Evolutionary conservation across 164 flowering plant genomes (phyloP).

Genomic region (Piper betle): DNA sequence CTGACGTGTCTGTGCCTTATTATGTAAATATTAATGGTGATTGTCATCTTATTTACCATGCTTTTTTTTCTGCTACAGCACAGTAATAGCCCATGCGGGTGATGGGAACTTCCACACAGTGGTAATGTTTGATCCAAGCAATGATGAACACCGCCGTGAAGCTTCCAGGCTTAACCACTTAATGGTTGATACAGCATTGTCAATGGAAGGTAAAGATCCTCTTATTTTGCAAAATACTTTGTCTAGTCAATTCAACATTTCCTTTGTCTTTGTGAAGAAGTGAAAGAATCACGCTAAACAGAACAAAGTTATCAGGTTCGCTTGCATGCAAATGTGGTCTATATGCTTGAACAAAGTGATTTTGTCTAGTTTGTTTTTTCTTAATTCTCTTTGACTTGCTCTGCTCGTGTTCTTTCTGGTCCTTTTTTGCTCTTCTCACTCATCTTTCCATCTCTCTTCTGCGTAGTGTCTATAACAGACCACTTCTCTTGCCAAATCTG

Average conservation of each 20-base stretch:
- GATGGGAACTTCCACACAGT: conserved; percentile 93
- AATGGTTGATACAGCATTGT: conserved; percentile 80
- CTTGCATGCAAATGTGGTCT: too few relatives aligned
- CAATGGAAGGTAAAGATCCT: conserved; percentile 61
- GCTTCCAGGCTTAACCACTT: conserved; percentile 79
- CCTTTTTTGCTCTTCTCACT: too few relatives aligned
- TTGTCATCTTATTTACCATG: conserved; percentile 1
- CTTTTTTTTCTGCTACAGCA: conserved; percentile 32
- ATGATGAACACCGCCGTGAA: conserved; percentile 61
- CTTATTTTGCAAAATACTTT: not conserved
- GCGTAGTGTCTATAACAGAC: too few relatives aligned
- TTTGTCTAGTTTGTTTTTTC: too few relatives aligned
- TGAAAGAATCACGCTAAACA: too few relatives aligned
- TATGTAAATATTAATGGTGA: not conserved
- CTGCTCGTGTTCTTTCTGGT: too few relatives aligned
- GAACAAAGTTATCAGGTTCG: too few relatives aligned
- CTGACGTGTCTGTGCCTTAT: not conserved
- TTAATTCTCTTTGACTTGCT: too few relatives aligned
- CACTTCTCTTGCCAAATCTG: too few relatives aligned
- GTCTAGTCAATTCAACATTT: not conserved
- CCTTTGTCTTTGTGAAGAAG: not conserved
- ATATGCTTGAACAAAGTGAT: too few relatives aligned
- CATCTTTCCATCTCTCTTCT: too few relatives aligned
- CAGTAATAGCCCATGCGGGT: conserved; percentile 98
- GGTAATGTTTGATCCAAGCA: conserved; percentile 74